Base-by-base conservation (phyloP, 2,329 filamentous ascomycete genomes). In the Cladophialophora psammophila region DNA sequence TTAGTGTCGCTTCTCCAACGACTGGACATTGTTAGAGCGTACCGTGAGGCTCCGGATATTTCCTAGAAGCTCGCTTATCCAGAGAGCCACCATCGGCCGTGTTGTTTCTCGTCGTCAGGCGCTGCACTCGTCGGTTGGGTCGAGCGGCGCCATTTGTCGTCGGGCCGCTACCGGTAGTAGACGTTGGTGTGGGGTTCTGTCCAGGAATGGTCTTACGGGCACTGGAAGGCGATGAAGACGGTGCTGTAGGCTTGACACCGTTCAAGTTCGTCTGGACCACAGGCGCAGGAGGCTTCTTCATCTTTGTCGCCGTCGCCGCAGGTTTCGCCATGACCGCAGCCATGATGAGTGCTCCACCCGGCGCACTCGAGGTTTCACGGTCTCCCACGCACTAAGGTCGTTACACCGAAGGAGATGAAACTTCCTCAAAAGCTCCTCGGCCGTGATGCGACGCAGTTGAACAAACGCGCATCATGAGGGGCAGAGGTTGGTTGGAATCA, bases 261-360 rank as follows among this genome's bases (percentile, higher is more conserved):
- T 91, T 91, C 67, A 78, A 73, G 66, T 79, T 78, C 58, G 87
- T 86, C 76, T 90, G 89, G 65, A 90, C 86, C 53, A 87, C 85
- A 55, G 89, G 84, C 42, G 69, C 36, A 32, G 69, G 65, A 36
- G 72, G 71, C 53, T 72, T 72, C 65, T 74, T 74, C 66, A 71
- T 72, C 67, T 72, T 73, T 26, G 70, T 71, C 52, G 71, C 68
- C 12, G 65, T 71, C n/a, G 60, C 62, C 10, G 63, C 38, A 20
- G 72, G 68, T 45, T 72, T 72, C 5, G 69, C 67, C 53, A 70
- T 67, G 52, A 72, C 70, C 26, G 67, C 65, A 10, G 69, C 72
- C 72, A 72, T 72, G 18, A 34, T 66, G 64, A n/a, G 57, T 20
- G 15, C 20, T 57, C 8, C 35, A 15, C 40, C 26, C 38, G 55